phyloP scores from a whole-genome alignment of 331 rosid genomes.

The Malus hybrid region DNA sequence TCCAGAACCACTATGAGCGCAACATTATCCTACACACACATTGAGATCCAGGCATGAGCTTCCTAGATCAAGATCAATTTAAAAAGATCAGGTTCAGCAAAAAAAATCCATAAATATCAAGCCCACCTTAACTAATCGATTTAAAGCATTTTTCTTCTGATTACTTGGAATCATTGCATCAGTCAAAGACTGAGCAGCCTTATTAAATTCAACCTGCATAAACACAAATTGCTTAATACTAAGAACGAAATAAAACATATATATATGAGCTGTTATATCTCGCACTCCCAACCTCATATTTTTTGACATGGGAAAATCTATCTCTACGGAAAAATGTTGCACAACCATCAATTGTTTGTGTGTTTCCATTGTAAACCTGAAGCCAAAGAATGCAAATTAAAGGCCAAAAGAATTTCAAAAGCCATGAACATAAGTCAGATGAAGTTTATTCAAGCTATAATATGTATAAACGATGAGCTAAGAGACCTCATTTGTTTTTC shows the following conservation, averaged over 20 bases:
- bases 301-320: constrained; percentile 91
- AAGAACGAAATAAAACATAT: not conserved
- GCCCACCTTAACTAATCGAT: constrained; percentile 75
- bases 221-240: constrained; percentile 5
- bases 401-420: not conserved
- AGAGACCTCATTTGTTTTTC: constrained; percentile 88
- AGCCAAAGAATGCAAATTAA: constrained; percentile 12
- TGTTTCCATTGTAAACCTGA: constrained; percentile 70
- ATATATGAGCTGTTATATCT: not conserved
- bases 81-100: not conserved
- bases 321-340: constrained; percentile 98
- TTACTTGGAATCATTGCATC: constrained; percentile 82
- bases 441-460: not conserved
- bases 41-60: constrained; percentile 20
- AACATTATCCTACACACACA: constrained; percentile 77
- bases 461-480: not conserved
- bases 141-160: constrained; percentile 86
- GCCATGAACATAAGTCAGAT: not conserved
- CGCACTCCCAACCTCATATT: constrained; percentile 69
- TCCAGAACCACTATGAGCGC: constrained; percentile 94
- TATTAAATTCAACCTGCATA: constrained; percentile 93
- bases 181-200: constrained; percentile 99
- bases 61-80: not conserved
- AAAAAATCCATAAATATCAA: not conserved
- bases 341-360: constrained; percentile 83